Evolutionary conservation across 2,329 filamentous ascomycete genomes (phyloP).

Genomic region (Sporothrix mexicana): DNA sequence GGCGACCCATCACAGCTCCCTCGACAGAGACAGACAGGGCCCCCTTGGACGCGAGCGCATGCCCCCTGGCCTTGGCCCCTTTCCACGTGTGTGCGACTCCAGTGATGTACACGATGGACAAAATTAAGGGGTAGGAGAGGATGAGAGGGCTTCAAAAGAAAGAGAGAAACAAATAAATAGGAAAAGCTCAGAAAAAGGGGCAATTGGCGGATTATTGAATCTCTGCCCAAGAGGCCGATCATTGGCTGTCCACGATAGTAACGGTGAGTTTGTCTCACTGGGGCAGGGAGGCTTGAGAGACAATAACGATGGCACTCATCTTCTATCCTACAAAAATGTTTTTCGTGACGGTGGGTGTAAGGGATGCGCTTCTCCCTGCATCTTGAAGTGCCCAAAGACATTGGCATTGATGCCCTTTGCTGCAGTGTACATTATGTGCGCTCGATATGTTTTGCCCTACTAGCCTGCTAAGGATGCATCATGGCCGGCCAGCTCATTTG

Average conservation of each 20-base stretch:
- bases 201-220: too few relatives aligned
- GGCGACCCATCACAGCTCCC: background rate
- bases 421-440: too few relatives aligned
- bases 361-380: too few relatives aligned
- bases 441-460: too few relatives aligned
- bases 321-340: too few relatives aligned
- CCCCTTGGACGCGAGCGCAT: slow-evolving; percentile 11
- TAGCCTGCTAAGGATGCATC: too few relatives aligned
- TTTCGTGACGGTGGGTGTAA: too few relatives aligned
- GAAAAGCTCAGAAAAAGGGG: background rate
- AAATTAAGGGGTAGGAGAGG: background rate
- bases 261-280: background rate
- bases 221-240: background rate
- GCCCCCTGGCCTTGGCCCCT: background rate
- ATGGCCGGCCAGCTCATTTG: too few relatives aligned
- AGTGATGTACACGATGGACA: background rate
- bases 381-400: too few relatives aligned
- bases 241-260: background rate
- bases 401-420: too few relatives aligned
- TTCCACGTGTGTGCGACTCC: background rate
- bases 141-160: background rate
- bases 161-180: background rate
- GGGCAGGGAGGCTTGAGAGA: background rate
- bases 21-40: background rate
- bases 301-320: too few relatives aligned